Percentiles rank a stretch among this genome's conserved stretches.
These are phyloP conservation scores for Barnettozyma siamensis DNA, from an alignment of 805 yeast species.

Conservation along the genomic window DNA sequence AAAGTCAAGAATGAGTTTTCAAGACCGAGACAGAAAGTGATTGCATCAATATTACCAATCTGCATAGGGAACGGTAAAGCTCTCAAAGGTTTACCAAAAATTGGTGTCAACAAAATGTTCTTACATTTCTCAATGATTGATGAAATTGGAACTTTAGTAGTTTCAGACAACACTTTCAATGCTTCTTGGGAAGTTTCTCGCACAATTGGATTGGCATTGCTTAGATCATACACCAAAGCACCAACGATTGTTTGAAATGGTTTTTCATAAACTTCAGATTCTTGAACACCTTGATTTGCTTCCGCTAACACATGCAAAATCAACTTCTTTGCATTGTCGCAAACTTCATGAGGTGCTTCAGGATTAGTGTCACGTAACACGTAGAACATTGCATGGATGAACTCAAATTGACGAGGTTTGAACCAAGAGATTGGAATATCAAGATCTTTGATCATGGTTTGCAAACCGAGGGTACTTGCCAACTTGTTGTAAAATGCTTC, in stretches of 20 bases:
- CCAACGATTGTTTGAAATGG: constrained; percentile 79
- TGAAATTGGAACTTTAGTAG: constrained; percentile 64
- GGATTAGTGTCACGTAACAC: constrained; percentile 85
- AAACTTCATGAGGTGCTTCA: constrained; percentile 79
- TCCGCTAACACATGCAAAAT: constrained; percentile 56
- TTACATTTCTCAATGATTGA: constrained; percentile 79
- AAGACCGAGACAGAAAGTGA: constrained; percentile 80
- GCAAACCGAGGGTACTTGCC: constrained; percentile 85
- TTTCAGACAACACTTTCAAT: constrained; percentile 59
- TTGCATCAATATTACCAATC: constrained; percentile 95
- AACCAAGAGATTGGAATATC: constrained; percentile 69
- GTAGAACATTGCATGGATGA: constrained; percentile 81
- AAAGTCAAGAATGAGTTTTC: constrained; percentile 79
- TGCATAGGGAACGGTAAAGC: constrained; percentile 99
- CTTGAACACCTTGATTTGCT: constrained; percentile 59
- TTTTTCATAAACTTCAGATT: constrained; percentile 57
- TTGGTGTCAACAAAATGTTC: constrained; percentile 79
- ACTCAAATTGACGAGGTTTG: constrained; percentile 71
- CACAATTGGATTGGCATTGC: constrained; percentile 79
- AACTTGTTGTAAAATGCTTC: constrained; percentile 80
- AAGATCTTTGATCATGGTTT: constrained; percentile 63
- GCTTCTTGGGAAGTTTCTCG: constrained; percentile 77
- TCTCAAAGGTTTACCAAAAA: constrained; percentile 92
- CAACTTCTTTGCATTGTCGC: constrained; percentile 63
- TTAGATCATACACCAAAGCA: constrained; percentile 87